Evolutionary conservation across 2,329 filamentous ascomycete species (phyloP).

Genomic region (Stemphylium vesicarium): DNA sequence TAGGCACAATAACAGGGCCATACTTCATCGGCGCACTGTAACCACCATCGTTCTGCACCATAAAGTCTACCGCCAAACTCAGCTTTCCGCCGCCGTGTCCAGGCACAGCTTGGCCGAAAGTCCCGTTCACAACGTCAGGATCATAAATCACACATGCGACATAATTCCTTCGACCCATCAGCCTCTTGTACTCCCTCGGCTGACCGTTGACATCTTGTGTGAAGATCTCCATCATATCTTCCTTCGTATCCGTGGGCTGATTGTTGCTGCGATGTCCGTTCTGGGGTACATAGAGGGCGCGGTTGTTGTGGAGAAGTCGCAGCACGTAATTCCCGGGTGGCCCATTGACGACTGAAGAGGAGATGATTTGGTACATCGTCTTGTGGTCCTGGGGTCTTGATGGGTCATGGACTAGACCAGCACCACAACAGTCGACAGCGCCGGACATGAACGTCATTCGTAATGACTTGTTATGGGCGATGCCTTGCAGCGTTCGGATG

Average conservation of each 20-base stretch:
- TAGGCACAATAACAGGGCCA: slow-evolving; percentile 93
- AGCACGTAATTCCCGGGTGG: slow-evolving; percentile 85
- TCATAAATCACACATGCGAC: slow-evolving; percentile 94
- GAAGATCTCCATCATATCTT: slow-evolving; percentile 99
- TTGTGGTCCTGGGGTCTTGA: slow-evolving; percentile 92
- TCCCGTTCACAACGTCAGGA: slow-evolving; percentile 72
- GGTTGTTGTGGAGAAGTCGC: slow-evolving; percentile 94
- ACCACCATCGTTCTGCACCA: slow-evolving; percentile 89
- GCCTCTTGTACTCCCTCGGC: slow-evolving; percentile 80
- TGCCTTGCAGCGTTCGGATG: slow-evolving; percentile 93
- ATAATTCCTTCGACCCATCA: slow-evolving; percentile 95
- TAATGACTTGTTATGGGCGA: slow-evolving; percentile 91
- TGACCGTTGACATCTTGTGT: slow-evolving; percentile 89
- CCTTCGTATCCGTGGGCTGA: slow-evolving; percentile 87
- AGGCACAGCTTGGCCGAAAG: slow-evolving; percentile 49
- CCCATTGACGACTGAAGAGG: slow-evolving; percentile 88
- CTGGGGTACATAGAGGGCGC: slow-evolving; percentile 84
- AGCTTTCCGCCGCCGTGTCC: slow-evolving; percentile 59
- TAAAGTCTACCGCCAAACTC: slow-evolving; percentile 92
- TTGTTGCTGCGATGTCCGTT: slow-evolving; percentile 79
- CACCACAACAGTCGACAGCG: slow-evolving; percentile 88
- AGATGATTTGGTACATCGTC: slow-evolving; percentile 99
- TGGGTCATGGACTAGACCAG: slow-evolving; percentile 92
- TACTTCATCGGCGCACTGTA: slow-evolving; percentile 90
- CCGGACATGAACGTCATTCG: slow-evolving; percentile 97